Conservation (phyloP, 1,284 basidiomycete genomes). For the Ganoderma sinense region DNA sequence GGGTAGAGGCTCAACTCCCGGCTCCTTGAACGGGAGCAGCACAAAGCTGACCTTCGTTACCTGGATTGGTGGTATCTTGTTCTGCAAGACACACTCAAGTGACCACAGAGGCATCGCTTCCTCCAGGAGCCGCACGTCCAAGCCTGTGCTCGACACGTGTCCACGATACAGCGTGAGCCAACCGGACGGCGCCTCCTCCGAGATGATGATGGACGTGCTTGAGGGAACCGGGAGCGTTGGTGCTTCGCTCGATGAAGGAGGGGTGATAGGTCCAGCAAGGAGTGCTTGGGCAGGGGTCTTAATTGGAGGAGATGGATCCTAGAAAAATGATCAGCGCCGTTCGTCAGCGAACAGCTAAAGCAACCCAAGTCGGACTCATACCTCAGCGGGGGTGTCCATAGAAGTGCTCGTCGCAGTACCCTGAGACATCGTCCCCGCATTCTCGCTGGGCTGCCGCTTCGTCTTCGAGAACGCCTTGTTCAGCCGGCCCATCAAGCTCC, state of each 20-base stretch:
- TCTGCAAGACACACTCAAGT: constrained; percentile 84
- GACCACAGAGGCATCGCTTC: constrained; percentile 88
- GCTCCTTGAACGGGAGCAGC: constrained; percentile 78
- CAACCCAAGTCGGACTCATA: constrained; percentile 33
- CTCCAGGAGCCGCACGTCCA: constrained; percentile 78
- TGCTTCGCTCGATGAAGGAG: constrained; percentile 76
- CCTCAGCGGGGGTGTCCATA: constrained; percentile 38
- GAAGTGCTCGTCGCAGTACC: constrained; percentile 31
- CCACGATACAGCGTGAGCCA: constrained; percentile 86
- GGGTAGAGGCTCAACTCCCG: constrained; percentile 66
- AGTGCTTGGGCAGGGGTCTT: constrained; percentile 69
- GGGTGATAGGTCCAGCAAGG: constrained; percentile 72
- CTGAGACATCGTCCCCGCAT: constrained; percentile 40
- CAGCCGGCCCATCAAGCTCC: constrained; percentile 80
- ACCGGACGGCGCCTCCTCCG: constrained; percentile 83
- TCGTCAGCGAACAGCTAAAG: neutral
- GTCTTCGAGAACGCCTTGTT: constrained; percentile 75
- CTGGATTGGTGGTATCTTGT: constrained; percentile 60
- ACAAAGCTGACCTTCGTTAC: constrained; percentile 88
- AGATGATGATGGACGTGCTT: constrained; percentile 78
- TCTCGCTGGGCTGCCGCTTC: constrained; percentile 54
- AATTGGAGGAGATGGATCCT: constrained; percentile 29
- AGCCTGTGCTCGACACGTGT: constrained; percentile 65
- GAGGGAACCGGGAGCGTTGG: constrained; percentile 73
- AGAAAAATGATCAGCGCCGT: neutral